These are phyloP conservation scores for Magnolia sinica DNA, from an alignment of 164 flowering plant species.

Conservation along the genomic window DNA sequence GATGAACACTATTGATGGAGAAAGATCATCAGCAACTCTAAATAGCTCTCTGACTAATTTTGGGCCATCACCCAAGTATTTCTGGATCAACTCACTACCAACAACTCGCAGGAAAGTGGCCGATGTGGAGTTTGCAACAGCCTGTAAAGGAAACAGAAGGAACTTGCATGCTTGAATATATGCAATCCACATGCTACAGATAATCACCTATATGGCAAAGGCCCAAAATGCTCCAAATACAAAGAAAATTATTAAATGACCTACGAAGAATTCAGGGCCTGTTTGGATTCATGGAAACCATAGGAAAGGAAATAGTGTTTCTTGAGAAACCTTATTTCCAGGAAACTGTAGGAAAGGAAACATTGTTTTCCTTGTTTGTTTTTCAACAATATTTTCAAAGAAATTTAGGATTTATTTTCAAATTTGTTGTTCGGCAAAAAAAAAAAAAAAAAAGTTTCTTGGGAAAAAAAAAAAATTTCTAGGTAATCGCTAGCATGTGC, in stretches of 20 bases:
- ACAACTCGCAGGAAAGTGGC: constrained; percentile 93
- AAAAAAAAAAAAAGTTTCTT: no score
- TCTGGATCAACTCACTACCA: constrained; percentile 91
- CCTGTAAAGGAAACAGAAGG: constrained; percentile 37
- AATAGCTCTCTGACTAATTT: constrained; percentile 91
- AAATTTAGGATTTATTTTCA: no score
- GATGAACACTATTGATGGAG: constrained; percentile 93
- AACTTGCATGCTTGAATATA: background rate
- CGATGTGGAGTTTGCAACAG: constrained; percentile 93
- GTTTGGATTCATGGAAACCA: no score
- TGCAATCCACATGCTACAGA: constrained; percentile 1
- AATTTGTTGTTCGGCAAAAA: no score
- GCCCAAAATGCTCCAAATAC: background rate
- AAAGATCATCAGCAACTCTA: constrained; percentile 91
- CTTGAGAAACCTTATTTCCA: no score
- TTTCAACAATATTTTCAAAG: no score
- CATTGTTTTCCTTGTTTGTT: no score
- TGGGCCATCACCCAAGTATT: constrained; percentile 95
- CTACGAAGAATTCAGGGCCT: no score
- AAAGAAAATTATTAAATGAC: background rate
- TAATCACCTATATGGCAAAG: background rate
- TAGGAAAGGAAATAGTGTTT: no score
- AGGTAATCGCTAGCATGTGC: no score
- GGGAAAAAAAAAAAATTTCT: no score
- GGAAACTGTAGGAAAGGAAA: no score